Base-by-base conservation (phyloP, 2,329 filamentous ascomycete genomes). In the Fusarium siculi region DNA sequence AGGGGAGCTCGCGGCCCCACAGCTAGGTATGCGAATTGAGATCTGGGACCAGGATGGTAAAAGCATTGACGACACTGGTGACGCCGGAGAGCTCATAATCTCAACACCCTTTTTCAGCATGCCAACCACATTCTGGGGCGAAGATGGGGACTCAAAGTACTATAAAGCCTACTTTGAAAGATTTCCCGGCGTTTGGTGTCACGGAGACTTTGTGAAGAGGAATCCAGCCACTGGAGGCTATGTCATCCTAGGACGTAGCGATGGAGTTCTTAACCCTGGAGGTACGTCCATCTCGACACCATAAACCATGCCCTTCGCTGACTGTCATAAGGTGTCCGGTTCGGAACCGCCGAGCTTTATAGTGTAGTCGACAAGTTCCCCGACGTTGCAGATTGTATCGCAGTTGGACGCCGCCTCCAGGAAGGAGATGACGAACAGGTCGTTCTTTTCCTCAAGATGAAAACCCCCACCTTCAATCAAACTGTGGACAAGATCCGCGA, bases 381-480 rank as follows among this genome's bases (percentile, higher is more conserved):
- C 10, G 43, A 46, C 5, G 43, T 46, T 15, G 43, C 12, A 46
- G 43, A 46, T 28, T 46, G 23, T 19, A 46, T 46, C 18, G 11
- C 43, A 14, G 43, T 28, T 7, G 43, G 43, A 19, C 43, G 23
- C 2, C 43, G 43, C 14, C 43, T 19, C 43, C 43, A 16, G 10
- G 16, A 9, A 25, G 43, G 9, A 19, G 10, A 14, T 7, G 43
- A 46, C 23, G 43, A 46, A 25, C 43, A 46, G 43, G 43, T 46
- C 4, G 43, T 46, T 9, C 23, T 46, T 25, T 46, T 46, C 43
- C 3, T 46, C 5, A 46, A 46, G 15, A 46, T 46, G 43, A 46
- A 46, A 16, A 4, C 0, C 4, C 23, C 43, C 1, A 25, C 16
- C 0, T 46, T 46, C 43, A 19, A 8, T 9, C 7, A 28, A 28